A percentile compares a stretch with the other conserved stretches of the same genome.
Evolutionary conservation across 192 early-diverging fungal species (phyloP).

Genomic region (Coemansia sp.): DNA sequence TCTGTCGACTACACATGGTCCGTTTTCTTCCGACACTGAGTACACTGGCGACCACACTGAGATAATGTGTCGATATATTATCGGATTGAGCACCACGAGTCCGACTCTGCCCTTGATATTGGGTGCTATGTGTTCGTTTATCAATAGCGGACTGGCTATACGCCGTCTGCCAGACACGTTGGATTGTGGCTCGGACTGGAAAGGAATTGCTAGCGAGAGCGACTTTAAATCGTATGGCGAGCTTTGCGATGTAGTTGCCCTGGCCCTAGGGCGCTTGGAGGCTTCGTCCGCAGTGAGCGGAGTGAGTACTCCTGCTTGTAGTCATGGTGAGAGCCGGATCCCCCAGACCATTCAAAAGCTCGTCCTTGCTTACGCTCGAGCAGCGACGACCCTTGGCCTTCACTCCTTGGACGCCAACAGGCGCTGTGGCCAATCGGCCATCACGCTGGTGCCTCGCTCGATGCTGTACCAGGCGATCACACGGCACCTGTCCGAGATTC

Average conservation of each 20-base stretch:
- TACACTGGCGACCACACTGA: constrained; percentile 35
- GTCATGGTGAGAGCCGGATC: not conserved
- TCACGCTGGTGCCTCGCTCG: not conserved
- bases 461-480: constrained; percentile 3
- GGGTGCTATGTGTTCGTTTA: constrained; percentile 9
- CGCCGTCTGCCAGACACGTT: not conserved
- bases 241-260: constrained; percentile 8
- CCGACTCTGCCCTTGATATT: constrained; percentile 22
- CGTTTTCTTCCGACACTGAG: constrained; percentile 34
- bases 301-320: not conserved
- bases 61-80: constrained; percentile 29
- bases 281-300: not conserved
- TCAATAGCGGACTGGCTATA: not conserved
- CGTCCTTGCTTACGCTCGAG: not conserved
- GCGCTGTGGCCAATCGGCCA: not conserved
- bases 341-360: not conserved
- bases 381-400: not conserved
- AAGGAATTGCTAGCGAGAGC: not conserved
- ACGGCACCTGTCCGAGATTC: not conserved
- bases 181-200: not conserved
- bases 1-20: constrained; percentile 39
- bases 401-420: not conserved
- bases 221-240: constrained; percentile 9
- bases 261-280: not conserved
- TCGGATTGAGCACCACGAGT: constrained; percentile 26